Evolutionary conservation across 148 eudicot genomes (phyloP), one percentile per base, ranked within the genome.

Genomic region (Rhododendron vialii): DNA sequence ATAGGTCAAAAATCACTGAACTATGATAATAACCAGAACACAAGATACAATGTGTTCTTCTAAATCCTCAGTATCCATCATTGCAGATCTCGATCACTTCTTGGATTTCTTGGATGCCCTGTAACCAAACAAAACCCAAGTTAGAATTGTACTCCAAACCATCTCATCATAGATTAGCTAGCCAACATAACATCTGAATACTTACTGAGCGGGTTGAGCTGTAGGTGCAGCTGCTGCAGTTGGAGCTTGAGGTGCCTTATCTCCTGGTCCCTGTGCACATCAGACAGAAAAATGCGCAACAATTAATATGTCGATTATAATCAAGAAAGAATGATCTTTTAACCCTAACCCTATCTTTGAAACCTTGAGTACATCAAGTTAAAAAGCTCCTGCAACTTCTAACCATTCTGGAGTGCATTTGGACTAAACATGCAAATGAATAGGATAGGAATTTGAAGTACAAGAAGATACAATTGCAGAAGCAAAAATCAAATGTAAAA

Each of bases 201-300:
- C 91, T 92, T 79, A 92, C 93, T 84, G 90, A 45, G 91, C 69
- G 82, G 91, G 81, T 73, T 91, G 88, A 20, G 92, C 85, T 84
- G 92, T 88, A 5, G 95, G 90, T 73, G 89, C 88, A 80, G 91
- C 83, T 43, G 91, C 89, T 4, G 92, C 90, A 9, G 91, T 88
- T 59, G 87, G 87, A 4, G 91, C 87, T 83, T 67, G 88, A 18
- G 89, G 89, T 87, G 87, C 91, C 85, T 59, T 90, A 87, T 92
- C 93, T 59, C 87, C 89, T 4, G 96, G 96, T 67, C 96, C 96
- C 94, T 94, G 84, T 55, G 67, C 26, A 82, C 2, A 18, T 7
- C 3, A n/a, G 71, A 36, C 10, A 1, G 20, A 22, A 86, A 47
- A 15, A 24, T 41, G n/a, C 3, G 1, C 3, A 38, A 3, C 11